Conservation (phyloP, 225 moss, liverwort and hornwort species). For the Neckera pumila region DNA sequence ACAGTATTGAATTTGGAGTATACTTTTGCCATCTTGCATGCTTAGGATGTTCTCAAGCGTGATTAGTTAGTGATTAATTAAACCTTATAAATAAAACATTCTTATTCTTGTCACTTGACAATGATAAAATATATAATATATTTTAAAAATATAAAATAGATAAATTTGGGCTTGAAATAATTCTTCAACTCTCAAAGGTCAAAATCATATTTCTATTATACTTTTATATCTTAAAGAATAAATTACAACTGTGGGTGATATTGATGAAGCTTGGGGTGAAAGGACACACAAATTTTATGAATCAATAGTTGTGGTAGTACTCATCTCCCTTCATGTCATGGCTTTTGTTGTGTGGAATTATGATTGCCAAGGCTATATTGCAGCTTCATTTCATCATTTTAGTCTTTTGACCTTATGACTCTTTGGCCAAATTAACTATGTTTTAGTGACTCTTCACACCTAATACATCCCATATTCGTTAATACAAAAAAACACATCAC, state of each 20-base stretch:
- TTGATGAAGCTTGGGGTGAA: neutral
- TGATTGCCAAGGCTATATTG: neutral
- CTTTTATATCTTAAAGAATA: no score
- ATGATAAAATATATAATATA: neutral
- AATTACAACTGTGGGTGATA: neutral
- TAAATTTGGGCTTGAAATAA: neutral
- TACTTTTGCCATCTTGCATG: neutral
- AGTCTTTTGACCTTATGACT: neutral
- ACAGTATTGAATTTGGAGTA: fast-evolving
- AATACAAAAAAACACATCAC: neutral
- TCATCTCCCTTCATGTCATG: neutral
- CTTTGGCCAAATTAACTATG: no score
- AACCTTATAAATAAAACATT: neutral
- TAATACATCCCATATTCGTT: neutral
- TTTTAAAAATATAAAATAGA: neutral
- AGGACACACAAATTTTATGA: neutral
- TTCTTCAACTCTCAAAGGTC: neutral
- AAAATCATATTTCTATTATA: neutral
- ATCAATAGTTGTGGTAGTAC: neutral
- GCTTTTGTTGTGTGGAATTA: fast-evolving
- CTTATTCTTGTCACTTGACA: neutral
- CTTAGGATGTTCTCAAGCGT: fast-evolving
- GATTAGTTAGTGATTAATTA: neutral
- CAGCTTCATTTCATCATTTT: neutral
- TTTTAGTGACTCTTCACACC: neutral